Base-by-base conservation (phyloP, 306 rosid species). In the Inga laurina region DNA sequence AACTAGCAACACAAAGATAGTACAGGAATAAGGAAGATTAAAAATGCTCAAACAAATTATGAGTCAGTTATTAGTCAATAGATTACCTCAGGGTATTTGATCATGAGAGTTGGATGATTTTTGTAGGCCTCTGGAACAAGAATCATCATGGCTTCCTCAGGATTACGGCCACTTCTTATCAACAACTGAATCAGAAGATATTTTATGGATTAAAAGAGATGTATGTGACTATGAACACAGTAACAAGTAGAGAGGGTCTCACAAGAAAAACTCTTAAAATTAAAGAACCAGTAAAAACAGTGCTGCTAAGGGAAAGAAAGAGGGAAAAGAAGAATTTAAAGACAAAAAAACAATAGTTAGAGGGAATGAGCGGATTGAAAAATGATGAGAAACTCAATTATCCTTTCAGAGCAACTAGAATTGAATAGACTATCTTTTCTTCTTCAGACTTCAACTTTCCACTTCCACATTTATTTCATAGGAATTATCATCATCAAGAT, bases 91-190 rank as follows among this genome's bases (percentile, higher is more conserved):
- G 99, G 99, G 79, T 96, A 96, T 84, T 96, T 96, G 84, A 91
- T 91, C 78, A 82, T 39, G 88, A 96, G 83, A 56, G 99, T 96
- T 74, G 99, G 99, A 85, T 96, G 99, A 72, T 96, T 94, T 78
- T 96, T 94, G 88, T 96, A 96, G 64, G 97, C 99, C 92, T 96
- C 99, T 13, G 99, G 99, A 77, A 96, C 99, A 80, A 96, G 99
- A 86, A 96, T 89, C 99, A 96, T 96, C 84, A 96, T 68, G 84
- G 99, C 92, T 86, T 93, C 99, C 92, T 96, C 97, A 18, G 99
- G 97, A 88, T 52, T 82, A 34, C 97, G 98, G 76, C 99, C 99
- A 90, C 99, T 93, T 91, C 91, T 89, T 77, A 96, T 90, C 85
- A 96, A 82, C 82, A 96, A 88, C 99, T 96, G 86, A 87, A 81